Evolutionary conservation across 495 filamentous ascomycete species (phyloP).

Genomic region (Glarea lozoyensis): DNA sequence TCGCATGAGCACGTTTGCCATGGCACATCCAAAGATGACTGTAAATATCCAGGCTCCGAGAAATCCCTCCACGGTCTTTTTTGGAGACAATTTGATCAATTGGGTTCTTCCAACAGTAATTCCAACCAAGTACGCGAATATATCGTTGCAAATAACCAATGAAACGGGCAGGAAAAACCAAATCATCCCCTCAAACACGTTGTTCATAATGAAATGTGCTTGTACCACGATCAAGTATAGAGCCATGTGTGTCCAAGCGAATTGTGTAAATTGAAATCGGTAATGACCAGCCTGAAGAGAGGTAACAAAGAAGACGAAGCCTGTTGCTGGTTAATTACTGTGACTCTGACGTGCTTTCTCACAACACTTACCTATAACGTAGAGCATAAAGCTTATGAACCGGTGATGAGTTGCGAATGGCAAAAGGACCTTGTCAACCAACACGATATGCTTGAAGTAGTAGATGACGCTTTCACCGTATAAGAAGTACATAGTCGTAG

Average conservation of each 20-base stretch:
- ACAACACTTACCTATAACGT: constrained; percentile 72
- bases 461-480: constrained; percentile 99
- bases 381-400: constrained; percentile 97
- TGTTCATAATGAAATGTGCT: constrained; percentile 99
- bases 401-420: constrained; percentile 95
- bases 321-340: constrained; percentile 39
- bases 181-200: constrained; percentile 98
- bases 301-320: constrained; percentile 97
- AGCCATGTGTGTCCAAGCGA: constrained; percentile 99
- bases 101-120: constrained; percentile 96
- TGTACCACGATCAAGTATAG: constrained; percentile 96
- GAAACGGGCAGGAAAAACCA: constrained; percentile 98
- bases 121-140: constrained; percentile 95
- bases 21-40: constrained; percentile 68
- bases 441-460: constrained; percentile 96
- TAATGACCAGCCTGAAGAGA: constrained; percentile 95
- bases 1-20: constrained; percentile 82
- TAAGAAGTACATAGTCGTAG: constrained; percentile 97
- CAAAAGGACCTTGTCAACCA: constrained; percentile 87
- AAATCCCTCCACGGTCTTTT: constrained; percentile 99
- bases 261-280: constrained; percentile 97
- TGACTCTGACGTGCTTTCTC: constrained; percentile 7
- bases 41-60: constrained; percentile 96
- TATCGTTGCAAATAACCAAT: constrained; percentile 97
- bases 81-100: constrained; percentile 94